A percentile compares a stretch with the other conserved stretches of the same genome.
Evolutionary conservation across 2,329 filamentous ascomycete genomes (phyloP).

Genomic region (Nemania sp.): DNA sequence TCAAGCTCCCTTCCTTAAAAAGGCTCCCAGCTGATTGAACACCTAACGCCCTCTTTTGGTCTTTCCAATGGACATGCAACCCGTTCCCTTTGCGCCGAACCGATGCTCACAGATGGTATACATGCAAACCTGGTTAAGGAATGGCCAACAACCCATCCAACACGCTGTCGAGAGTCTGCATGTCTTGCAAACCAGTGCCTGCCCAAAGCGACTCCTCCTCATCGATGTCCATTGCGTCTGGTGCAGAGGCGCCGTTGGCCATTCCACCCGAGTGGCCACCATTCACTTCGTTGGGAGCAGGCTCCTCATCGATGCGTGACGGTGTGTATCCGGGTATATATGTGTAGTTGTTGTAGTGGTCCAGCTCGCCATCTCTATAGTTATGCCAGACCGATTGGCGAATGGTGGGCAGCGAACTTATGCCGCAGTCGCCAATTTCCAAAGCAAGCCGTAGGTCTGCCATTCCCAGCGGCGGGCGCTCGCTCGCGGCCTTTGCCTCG

Average conservation of each 20-base stretch:
- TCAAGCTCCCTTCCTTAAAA: slow-evolving; percentile 14
- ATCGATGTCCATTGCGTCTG: slow-evolving; percentile 64
- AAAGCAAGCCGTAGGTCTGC: slow-evolving; percentile 77
- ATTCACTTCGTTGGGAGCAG: slow-evolving; percentile 5
- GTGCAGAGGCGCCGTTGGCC: slow-evolving; percentile 49
- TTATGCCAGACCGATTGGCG: slow-evolving; percentile 69
- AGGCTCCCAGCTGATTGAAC: slow-evolving; percentile 10
- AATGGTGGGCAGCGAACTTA: slow-evolving; percentile 77
- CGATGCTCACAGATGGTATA: slow-evolving; percentile 20
- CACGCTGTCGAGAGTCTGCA: slow-evolving; percentile 56
- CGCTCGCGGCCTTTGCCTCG: slow-evolving; percentile 75
- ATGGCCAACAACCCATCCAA: slow-evolving; percentile 60
- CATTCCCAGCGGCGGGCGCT: slow-evolving; percentile 73
- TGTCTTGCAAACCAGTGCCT: slow-evolving; percentile 57
- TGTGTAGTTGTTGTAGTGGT: slow-evolving; percentile 65
- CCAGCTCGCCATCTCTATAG: slow-evolving; percentile 76
- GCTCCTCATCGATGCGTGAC: slow-evolving; percentile 34
- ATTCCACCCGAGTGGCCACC: slow-evolving; percentile 2
- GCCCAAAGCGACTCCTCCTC: slow-evolving; percentile 60
- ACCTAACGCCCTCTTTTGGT: slow-evolving; percentile 23
- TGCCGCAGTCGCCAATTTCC: slow-evolving; percentile 73
- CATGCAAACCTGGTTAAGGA: slow-evolving; percentile 30
- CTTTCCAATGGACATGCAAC: slow-evolving; percentile 23
- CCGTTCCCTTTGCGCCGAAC: slow-evolving; percentile 24
- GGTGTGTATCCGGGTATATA: slow-evolving; percentile 49